phyloP scores from a whole-genome alignment of 495 filamentous ascomycete species.

The Daldinia caldariorum region DNA sequence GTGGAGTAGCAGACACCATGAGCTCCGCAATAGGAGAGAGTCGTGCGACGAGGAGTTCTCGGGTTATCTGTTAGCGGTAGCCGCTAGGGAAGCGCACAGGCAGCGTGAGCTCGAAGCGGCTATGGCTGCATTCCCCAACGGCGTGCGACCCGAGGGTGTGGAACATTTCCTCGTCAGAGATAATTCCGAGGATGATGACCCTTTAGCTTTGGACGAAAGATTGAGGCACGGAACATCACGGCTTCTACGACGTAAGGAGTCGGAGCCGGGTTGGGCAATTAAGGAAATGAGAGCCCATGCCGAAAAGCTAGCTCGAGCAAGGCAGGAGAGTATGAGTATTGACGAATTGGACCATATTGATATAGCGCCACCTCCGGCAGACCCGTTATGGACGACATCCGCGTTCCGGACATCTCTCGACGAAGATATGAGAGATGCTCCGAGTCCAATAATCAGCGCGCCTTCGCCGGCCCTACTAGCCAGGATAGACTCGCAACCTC shows the following conservation, averaged over 20 bases:
- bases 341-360: slow-evolving; percentile 57
- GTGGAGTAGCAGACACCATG: slow-evolving; percentile 51
- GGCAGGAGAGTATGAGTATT: slow-evolving; percentile 41
- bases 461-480: slow-evolving; percentile 49
- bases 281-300: slow-evolving; percentile 63
- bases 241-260: slow-evolving; percentile 55
- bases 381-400: slow-evolving; percentile 55
- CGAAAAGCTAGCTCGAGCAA: slow-evolving; percentile 44
- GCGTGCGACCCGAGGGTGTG: slow-evolving; percentile 58
- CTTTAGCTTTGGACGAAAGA: slow-evolving; percentile 42
- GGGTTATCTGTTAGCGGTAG: slow-evolving; percentile 78
- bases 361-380: slow-evolving; percentile 54
- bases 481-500: slow-evolving; percentile 39
- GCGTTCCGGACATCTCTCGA: slow-evolving; percentile 49
- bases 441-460: slow-evolving; percentile 52
- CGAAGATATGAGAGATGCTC: slow-evolving; percentile 50
- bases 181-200: slow-evolving; percentile 57
- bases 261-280: slow-evolving; percentile 61
- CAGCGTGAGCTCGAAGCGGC: slow-evolving; percentile 63
- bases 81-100: slow-evolving; percentile 77
- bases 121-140: slow-evolving; percentile 62
- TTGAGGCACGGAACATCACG: slow-evolving; percentile 49
- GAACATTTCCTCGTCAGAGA: slow-evolving; percentile 66
- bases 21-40: slow-evolving; percentile 60
- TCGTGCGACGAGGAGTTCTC: slow-evolving; percentile 74